Percentiles rank a stretch among this genome's conserved stretches.
These are phyloP conservation scores for Cyberlindnera japonica DNA, from an alignment of 805 yeast species.

Conservation along the genomic window DNA sequence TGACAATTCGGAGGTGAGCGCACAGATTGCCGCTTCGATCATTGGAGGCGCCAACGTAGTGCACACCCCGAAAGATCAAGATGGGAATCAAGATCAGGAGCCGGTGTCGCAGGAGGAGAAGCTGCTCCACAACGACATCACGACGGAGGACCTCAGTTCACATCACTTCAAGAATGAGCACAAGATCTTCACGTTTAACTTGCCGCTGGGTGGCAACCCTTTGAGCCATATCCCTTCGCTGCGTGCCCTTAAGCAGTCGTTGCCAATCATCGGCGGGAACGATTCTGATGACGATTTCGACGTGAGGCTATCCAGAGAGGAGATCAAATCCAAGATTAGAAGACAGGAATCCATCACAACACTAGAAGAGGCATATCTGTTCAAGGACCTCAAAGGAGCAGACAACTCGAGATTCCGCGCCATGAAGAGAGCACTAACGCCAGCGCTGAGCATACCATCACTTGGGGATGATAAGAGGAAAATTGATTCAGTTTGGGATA, in stretches of 20 bases:
- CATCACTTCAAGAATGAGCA: conserved; percentile 24
- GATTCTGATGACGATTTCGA: conserved; percentile 11
- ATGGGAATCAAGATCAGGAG: too few relatives aligned
- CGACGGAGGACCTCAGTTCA: conserved; percentile 17
- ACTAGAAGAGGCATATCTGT: conserved; percentile 58
- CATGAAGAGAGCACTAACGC: conserved; percentile 55
- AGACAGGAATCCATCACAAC: conserved; percentile 59
- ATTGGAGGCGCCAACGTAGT: conserved; percentile 1
- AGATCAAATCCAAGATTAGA: conserved; percentile 32
- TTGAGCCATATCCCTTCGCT: conserved; percentile 25
- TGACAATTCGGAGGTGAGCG: conserved; percentile 6
- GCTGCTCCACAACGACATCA: conserved; percentile 13
- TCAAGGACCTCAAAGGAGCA: conserved; percentile 46
- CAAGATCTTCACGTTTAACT: conserved; percentile 34
- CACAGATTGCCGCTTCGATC: conserved; percentile 3
- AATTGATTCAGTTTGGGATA: conserved; percentile 43
- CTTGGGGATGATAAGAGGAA: conserved; percentile 20
- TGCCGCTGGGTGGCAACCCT: conserved; percentile 37
- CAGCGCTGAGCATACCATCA: conserved; percentile 34
- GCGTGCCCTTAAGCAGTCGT: conserved; percentile 13
- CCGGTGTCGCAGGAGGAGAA: conserved; percentile 7
- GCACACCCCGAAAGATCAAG: background rate
- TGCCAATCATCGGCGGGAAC: conserved; percentile 22
- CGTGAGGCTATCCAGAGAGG: conserved; percentile 14
- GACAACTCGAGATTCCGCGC: conserved; percentile 72